Evolutionary conservation across 2,329 filamentous ascomycete genomes (phyloP), one percentile per base, ranked within the genome.

Genomic region (Colletotrichum phormii): DNA sequence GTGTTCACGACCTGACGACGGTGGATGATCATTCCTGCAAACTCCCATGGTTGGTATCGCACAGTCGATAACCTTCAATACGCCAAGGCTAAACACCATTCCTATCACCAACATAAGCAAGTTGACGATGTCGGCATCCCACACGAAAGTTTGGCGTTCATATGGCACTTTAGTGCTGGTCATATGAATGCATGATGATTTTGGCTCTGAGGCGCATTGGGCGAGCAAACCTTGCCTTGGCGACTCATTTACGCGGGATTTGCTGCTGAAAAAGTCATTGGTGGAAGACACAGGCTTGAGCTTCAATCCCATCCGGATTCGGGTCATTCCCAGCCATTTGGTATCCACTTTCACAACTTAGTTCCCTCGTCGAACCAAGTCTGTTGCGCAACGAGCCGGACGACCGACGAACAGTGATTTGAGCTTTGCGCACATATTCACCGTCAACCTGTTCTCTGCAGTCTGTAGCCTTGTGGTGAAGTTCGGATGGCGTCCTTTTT

Each of bases 401-500:
- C 5, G 13, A 13, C 13, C 42, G 46, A n/a, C 7, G 33, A 46
- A n/a, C 3, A 53, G 13, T 13, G 35, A 42, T 3, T 5, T 33
- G 13, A 24, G 12, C 42, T 69, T 55, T 22, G 3, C 37, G n/a
- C 53, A n/a, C 13, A n/a, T 13, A 9, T 4, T 26, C n/a, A 26
- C 53, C 24, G 7, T 13, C 31, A n/a, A 15, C 55, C 3, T 55
- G 15, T 37, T 54, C 58, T 60, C 46, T 61, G 37, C 2, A 24
- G 46, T 31, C 33, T 24, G 33, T 29, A 12, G 35, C 33, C 53
- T 64, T 46, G 54, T 72, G 70, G 65, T 26, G 18, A 33, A 55
- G 26, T 60, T 72, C 54, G 70, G 70, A 72, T 70, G 71, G 66
- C 66, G 67, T 57, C 22, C 66, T 15, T 29, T 64, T 59, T 64